A percentile compares a stretch with the other conserved stretches of the same genome.
phyloP scores from a whole-genome alignment of 192 early-diverging fungal genomes.

The Coemansia reversa region DNA sequence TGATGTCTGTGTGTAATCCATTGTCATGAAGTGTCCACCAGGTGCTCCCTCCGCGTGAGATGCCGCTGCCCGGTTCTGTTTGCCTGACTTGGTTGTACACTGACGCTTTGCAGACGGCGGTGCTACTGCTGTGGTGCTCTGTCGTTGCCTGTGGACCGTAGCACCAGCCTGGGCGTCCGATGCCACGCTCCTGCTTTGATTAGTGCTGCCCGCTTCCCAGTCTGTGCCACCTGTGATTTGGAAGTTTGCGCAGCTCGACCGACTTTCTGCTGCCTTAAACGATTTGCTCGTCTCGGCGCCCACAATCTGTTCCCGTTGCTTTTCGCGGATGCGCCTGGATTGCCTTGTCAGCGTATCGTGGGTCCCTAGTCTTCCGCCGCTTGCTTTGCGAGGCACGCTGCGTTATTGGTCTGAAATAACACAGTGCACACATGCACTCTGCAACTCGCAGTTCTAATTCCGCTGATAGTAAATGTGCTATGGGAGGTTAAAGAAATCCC shows the following conservation, averaged over 20 bases:
- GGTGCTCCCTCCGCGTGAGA: neutral
- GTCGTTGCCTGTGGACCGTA: neutral
- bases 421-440: constrained; percentile 1
- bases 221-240: neutral
- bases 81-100: constrained; percentile 4
- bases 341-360: constrained; percentile 20
- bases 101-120: constrained; percentile 14
- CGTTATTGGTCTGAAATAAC: constrained; percentile 13
- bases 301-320: constrained; percentile 6
- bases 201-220: neutral
- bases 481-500: neutral
- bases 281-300: neutral
- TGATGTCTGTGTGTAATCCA: constrained; percentile 4
- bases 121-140: neutral
- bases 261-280: neutral
- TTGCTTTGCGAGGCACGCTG: constrained; percentile 36
- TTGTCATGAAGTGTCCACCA: neutral
- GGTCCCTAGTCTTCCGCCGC: constrained; percentile 9
- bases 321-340: constrained; percentile 31
- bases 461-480: neutral
- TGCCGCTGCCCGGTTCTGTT: neutral
- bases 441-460: neutral
- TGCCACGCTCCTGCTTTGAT: neutral
- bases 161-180: neutral
- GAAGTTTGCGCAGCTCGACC: neutral